phyloP scores from a whole-genome alignment of 441 rosid genomes.

The Pelargonium citronellum region DNA sequence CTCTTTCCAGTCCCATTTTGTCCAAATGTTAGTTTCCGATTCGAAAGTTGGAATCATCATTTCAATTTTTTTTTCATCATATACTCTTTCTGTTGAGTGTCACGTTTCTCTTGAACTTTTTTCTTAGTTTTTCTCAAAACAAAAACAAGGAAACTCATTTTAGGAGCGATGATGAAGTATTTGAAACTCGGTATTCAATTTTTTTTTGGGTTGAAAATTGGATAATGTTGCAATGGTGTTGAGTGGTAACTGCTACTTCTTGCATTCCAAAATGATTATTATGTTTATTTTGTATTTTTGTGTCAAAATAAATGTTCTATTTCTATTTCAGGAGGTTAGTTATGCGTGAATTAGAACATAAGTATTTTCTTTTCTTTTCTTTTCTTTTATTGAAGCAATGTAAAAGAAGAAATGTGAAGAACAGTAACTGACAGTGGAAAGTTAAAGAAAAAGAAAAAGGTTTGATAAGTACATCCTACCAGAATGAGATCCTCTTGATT shows the following conservation, averaged over 20 bases:
- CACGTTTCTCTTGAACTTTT: too few relatives aligned
- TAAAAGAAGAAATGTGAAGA: conserved; percentile 14
- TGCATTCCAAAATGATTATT: neutral
- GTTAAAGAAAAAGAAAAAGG: conserved; percentile 32
- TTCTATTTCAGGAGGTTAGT: neutral
- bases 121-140: too few relatives aligned
- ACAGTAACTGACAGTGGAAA: conserved; percentile 27
- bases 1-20: conserved; percentile 7
- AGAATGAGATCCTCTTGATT: conserved; percentile 26
- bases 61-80: neutral
- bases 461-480: conserved; percentile 41
- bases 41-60: conserved; percentile 19
- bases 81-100: too few relatives aligned
- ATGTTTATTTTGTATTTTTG: too few relatives aligned
- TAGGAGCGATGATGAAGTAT: neutral
- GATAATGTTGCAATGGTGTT: neutral
- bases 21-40: conserved; percentile 16
- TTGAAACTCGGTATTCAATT: neutral
- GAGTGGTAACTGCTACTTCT: neutral
- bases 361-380: too few relatives aligned
- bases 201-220: neutral
- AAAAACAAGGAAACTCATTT: neutral
- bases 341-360: too few relatives aligned
- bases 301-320: neutral
- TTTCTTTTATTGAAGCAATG: conserved; percentile 41